phyloP scores from a whole-genome alignment of 208 protist species.

The Paratrypanosoma confusum region DNA sequence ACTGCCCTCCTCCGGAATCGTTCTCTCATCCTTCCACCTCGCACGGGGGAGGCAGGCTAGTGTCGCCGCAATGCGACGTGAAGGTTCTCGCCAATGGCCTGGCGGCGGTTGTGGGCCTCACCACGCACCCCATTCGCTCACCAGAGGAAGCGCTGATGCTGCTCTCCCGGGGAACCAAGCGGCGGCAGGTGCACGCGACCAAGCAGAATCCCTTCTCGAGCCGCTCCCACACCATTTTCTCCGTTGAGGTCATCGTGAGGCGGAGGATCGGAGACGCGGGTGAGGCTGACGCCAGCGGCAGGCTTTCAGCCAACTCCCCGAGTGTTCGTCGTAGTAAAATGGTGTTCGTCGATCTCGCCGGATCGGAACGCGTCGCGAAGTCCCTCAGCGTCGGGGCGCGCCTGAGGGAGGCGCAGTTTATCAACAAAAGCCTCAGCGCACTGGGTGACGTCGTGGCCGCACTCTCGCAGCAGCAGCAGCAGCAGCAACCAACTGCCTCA shows the following conservation, averaged over 20 bases:
- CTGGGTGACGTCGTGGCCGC: conserved; percentile 81
- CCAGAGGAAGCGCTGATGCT: conserved; percentile 13
- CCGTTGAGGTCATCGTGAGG: conserved; percentile 17
- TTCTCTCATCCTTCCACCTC: conserved; percentile 1
- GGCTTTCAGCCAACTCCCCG: too few relatives aligned
- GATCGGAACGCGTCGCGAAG: conserved; percentile 83
- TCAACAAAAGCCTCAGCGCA: conserved; percentile 86
- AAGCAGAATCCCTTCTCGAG: conserved; percentile 17
- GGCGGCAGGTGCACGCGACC: conserved; percentile 19
- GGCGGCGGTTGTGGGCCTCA: conserved; percentile 13
- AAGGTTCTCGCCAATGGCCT: conserved; percentile 8
- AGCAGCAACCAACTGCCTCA: too few relatives aligned
- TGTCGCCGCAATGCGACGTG: conserved; percentile 11
- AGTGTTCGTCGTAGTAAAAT: conserved; percentile 50
- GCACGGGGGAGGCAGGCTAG: neutral
- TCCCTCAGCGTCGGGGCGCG: conserved; percentile 65
- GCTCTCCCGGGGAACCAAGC: conserved; percentile 10
- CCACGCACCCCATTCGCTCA: conserved; percentile 12
- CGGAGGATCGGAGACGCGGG: too few relatives aligned
- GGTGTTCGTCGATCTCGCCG: conserved; percentile 90
- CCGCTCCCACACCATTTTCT: conserved; percentile 37
- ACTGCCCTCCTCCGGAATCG: too few relatives aligned
- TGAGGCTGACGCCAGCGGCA: too few relatives aligned
- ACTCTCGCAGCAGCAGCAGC: conserved; percentile 24
- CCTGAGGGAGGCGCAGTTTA: conserved; percentile 77